phyloP scores from a whole-genome alignment of 2,329 filamentous ascomycete genomes.

The Kalmusia sp. region DNA sequence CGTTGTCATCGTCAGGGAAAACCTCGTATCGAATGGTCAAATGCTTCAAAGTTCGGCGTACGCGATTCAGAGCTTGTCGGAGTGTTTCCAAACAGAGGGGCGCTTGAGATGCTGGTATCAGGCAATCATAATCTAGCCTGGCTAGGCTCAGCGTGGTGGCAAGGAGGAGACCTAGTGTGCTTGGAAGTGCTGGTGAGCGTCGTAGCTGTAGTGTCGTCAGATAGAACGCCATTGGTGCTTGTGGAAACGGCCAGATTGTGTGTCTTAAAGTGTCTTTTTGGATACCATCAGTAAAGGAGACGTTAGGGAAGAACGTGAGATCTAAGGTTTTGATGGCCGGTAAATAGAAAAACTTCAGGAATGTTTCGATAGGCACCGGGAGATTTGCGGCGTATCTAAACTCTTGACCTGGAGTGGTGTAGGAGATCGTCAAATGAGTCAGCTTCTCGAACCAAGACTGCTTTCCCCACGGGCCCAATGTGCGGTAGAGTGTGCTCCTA shows the following conservation, averaged over 20 bases:
- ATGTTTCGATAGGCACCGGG: not conserved
- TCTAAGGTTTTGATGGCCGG: not conserved
- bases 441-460: slow-evolving; percentile 3
- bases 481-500: not conserved
- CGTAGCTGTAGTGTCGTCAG: not conserved
- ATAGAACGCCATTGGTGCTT: not conserved
- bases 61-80: not conserved
- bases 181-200: not conserved
- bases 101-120: not conserved
- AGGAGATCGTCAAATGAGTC: not conserved
- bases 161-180: not conserved
- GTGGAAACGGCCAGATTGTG: slow-evolving; percentile 3
- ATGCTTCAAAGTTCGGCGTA: not conserved
- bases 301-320: not conserved
- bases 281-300: not conserved
- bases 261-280: not conserved
- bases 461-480: not conserved
- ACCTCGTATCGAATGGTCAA: not conserved
- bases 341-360: slow-evolving; percentile 3
- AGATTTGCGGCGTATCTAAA: not conserved
- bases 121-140: slow-evolving; percentile 1
- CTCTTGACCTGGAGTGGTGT: not conserved
- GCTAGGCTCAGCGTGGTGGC: not conserved
- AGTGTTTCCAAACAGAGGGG: not conserved
- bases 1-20: not conserved